Base-by-base conservation (phyloP, 2,329 filamentous ascomycete species). In the Pezicula radicicola region DNA sequence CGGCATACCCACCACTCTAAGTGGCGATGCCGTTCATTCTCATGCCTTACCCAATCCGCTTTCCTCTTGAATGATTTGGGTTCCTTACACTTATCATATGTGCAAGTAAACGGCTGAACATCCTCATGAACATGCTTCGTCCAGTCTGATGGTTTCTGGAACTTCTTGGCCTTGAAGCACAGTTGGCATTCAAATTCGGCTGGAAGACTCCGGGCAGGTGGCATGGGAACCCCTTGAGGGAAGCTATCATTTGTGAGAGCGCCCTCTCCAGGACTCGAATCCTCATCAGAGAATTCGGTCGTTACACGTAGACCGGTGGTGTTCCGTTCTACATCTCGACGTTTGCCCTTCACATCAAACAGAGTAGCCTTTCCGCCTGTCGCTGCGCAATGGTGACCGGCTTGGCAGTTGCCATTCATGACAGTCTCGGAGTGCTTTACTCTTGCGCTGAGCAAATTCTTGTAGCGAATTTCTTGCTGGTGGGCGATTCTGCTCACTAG, bases 61-160 rank as follows among this genome's bases (percentile, higher is more conserved):
- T 96, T 97, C 45, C 91, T 83, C 71, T 96, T 96, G 76, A 96
- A 97, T 35, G 90, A 91, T 70, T 95, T 96, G 16, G 89, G 85
- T 45, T 96, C 91, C 8, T 81, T 80, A 66, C 92, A 96, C 47
- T 83, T 79, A 2, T 88, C 84, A 74, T 93, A 96, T 0, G 91
- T 96, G 70, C 92, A 97, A 3, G 90, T 95, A 61, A 96, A 96
- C 0, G 92, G 92, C 66, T 94, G 89, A 1, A 96, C 84, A 66
- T 97, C 92, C 70, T 96, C 92, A 61, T 96, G 90, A 1, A 97
- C 89, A 64, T 97, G 92, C 68, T 97, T 96, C 1, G 91, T 96
- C 92, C 92, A 97, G 69, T 97, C 92, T 0, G 91, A 96, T 15
- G 91, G 92, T 68, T 96, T 96, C 61, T 86, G 83, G 61, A 94